Conservation (phyloP, 192 early-diverging fungal species). For the Rhizoclosmatium globosum region DNA sequence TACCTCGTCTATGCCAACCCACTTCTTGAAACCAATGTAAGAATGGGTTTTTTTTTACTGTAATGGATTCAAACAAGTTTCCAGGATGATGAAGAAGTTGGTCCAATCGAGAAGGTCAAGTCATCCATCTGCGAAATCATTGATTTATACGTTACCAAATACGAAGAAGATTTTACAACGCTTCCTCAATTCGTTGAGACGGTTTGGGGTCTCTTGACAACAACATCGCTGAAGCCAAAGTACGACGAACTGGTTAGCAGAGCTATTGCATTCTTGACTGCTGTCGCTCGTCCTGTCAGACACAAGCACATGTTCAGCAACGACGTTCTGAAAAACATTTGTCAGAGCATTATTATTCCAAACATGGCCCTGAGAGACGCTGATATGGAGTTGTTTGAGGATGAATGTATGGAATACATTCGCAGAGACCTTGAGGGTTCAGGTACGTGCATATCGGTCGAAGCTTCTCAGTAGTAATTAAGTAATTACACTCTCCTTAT, state of each 20-base stretch:
- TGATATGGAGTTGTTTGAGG: constrained; percentile 96
- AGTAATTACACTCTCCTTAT: not conserved
- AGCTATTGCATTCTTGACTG: constrained; percentile 88
- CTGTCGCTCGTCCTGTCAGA: constrained; percentile 79
- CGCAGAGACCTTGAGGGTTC: constrained; percentile 91
- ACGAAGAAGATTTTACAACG: constrained; percentile 88
- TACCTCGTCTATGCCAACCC: constrained; percentile 87
- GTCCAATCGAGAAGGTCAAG: constrained; percentile 88
- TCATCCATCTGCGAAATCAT: constrained; percentile 93
- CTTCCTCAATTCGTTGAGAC: constrained; percentile 86
- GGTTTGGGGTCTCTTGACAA: constrained; percentile 88
- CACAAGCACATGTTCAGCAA: constrained; percentile 79
- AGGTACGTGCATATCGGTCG: constrained; percentile 45
- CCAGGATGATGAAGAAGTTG: constrained; percentile 86
- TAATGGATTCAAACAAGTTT: not conserved
- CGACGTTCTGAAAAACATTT: constrained; percentile 81
- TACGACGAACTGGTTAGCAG: constrained; percentile 92
- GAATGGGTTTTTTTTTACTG: constrained; percentile 16
- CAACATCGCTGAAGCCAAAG: constrained; percentile 71
- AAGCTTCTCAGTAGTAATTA: not conserved
- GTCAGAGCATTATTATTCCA: constrained; percentile 90
- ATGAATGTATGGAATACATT: constrained; percentile 96
- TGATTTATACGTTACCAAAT: constrained; percentile 87
- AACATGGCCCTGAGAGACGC: constrained; percentile 87
- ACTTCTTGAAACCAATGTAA: constrained; percentile 67